Evolutionary conservation across 768 basidiomycete genomes (phyloP), one percentile per base, ranked within the genome.

Genomic region (Termitomyces sp.): DNA sequence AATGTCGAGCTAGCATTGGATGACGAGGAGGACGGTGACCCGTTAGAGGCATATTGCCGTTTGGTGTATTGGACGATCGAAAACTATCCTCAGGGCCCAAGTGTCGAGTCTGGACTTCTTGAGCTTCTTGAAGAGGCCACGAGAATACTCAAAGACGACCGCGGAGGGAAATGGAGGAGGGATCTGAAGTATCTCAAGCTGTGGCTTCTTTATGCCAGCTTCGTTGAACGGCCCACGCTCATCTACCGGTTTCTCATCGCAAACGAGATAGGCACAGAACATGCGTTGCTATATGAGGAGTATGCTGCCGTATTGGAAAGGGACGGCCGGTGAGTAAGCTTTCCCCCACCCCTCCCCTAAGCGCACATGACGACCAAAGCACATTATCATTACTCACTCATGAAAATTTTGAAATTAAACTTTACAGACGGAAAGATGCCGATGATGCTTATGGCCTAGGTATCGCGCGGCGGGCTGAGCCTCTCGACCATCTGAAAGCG

Each of bases 111-210:
- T 12, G 91, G 93, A 32, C 79, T 98, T n/a, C 76, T 98, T 17
- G 95, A 96, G 57, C 77, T 98, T 3, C 73, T 99, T 7, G 97
- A 99, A 68, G 90, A 93, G 66, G 91, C 93, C 16, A 97, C 97
- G 1, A 77, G 95, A 32, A 81, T 86, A 8, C 80, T 98, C 66
- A 87, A 93, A 63, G 86, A 88, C 63, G 77, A 92, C 63, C 78
- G 87, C 52, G 86, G 79, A 27, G 86, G 88, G 0, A 77, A 77
- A 59, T 98, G 92, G 84, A 81, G 80, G 64, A 80, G 77, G 54
- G 93, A 98, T 66, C 67, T 92, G 58, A 85, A 90, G 57, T 97
- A 98, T 70, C 80, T 98, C 54, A 93, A 94, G 67, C 76, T 98
- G 16, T 99, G 97, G 97, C 78, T 94, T 50, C 82, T 94, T 46